phyloP scores from a whole-genome alignment of 345 rosid genomes.

The Salix suchowensis region DNA sequence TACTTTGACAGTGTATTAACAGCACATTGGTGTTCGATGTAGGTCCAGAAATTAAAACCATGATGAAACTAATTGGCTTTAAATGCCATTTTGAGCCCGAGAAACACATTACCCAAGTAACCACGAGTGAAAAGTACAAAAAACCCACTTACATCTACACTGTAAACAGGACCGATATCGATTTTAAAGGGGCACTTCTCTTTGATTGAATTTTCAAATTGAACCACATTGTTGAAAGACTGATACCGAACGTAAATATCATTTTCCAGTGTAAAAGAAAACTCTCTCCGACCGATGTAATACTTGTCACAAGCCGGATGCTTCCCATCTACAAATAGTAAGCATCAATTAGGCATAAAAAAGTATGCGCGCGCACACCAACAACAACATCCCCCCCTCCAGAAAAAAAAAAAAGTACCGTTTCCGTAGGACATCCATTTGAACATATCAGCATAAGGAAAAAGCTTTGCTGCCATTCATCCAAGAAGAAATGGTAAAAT shows the following conservation, averaged over 20 bases:
- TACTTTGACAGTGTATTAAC: not conserved
- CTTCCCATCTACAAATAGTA: constrained; percentile 60
- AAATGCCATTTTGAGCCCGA: too few relatives aligned
- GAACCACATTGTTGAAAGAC: constrained; percentile 57
- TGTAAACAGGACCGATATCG: constrained; percentile 86
- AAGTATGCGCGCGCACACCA: not conserved
- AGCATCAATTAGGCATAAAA: not conserved
- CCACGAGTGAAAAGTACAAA: not conserved
- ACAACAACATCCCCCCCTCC: not conserved
- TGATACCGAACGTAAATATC: constrained; percentile 69
- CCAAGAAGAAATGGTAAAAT: not conserved
- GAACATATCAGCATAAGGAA: constrained; percentile 71
- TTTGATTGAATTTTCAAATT: constrained; percentile 59
- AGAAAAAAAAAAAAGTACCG: constrained; percentile 39
- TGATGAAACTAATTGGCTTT: not conserved
- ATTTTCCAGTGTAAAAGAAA: constrained; percentile 76
- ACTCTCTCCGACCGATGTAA: constrained; percentile 72
- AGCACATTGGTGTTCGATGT: not conserved
- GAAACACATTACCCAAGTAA: not conserved
- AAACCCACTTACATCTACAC: constrained; percentile 55
- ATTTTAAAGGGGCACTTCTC: constrained; percentile 72
- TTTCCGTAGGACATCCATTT: constrained; percentile 92
- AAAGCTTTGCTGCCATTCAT: constrained; percentile 60
- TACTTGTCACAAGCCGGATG: constrained; percentile 84
- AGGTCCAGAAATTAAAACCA: not conserved